phyloP scores from a whole-genome alignment of 2,329 filamentous ascomycete species.

The Bipolaris oryzae region DNA sequence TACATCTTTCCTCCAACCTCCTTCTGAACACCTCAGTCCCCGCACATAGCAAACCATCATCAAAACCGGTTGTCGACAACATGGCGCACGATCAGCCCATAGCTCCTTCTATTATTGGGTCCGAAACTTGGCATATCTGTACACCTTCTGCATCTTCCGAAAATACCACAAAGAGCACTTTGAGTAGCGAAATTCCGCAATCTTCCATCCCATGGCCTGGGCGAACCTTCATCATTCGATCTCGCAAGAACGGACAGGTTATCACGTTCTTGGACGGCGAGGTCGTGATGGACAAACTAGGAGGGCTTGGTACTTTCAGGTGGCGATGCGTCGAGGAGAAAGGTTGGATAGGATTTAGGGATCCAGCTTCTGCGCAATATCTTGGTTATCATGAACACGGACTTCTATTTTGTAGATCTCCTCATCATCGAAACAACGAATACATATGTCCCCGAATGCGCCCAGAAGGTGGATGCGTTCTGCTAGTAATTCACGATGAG shows the following conservation, averaged over 20 bases:
- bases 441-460: slow-evolving; percentile 11
- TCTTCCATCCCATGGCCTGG: slow-evolving; percentile 32
- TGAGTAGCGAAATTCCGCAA: background rate
- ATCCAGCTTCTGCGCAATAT: slow-evolving; percentile 35
- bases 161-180: slow-evolving; percentile 7
- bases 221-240: slow-evolving; percentile 42
- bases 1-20: slow-evolving; percentile 3
- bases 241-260: slow-evolving; percentile 27
- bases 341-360: slow-evolving; percentile 50
- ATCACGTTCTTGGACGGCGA: slow-evolving; percentile 43
- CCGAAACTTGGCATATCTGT: slow-evolving; percentile 8
- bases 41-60: slow-evolving; percentile 2
- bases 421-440: slow-evolving; percentile 7
- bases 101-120: slow-evolving; percentile 4
- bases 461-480: slow-evolving; percentile 12
- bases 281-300: slow-evolving; percentile 37
- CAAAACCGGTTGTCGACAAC: background rate
- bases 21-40: slow-evolving; percentile 1
- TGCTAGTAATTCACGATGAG: slow-evolving; percentile 1
- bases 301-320: slow-evolving; percentile 29
- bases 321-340: slow-evolving; percentile 50
- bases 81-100: slow-evolving; percentile 8
- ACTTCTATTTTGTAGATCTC: background rate
- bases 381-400: slow-evolving; percentile 11
- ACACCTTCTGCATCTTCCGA: slow-evolving; percentile 12